phyloP scores from a whole-genome alignment of 805 yeast genomes.

The Wickerhamiella kazuoi region DNA sequence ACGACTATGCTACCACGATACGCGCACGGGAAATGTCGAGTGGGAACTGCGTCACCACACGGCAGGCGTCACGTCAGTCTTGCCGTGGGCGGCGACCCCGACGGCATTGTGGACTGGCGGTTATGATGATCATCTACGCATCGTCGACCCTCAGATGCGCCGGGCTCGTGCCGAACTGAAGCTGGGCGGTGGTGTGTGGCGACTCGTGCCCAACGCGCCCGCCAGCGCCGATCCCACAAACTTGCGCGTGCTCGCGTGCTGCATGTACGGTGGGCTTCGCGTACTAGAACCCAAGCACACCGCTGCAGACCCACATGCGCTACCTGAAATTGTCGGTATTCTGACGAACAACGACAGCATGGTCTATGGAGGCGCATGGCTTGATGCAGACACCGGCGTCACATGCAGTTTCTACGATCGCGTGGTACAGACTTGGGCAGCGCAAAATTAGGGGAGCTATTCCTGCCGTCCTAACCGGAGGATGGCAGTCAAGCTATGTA shows the following conservation, averaged over 20 bases:
- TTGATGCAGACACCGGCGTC: conserved; percentile 31
- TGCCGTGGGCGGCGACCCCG: conserved; percentile 26
- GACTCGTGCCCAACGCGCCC: conserved; percentile 47
- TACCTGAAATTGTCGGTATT: conserved; percentile 6
- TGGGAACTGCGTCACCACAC: conserved; percentile 42
- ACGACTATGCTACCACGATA: conserved; percentile 54
- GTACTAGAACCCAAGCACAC: conserved; percentile 26
- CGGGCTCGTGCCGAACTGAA: conserved; percentile 28
- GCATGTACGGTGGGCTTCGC: conserved; percentile 93
- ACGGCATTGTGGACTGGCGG: conserved; percentile 62
- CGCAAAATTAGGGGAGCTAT: no score
- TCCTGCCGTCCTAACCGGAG: no score
- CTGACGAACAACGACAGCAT: conserved; percentile 51
- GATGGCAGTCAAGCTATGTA: no score
- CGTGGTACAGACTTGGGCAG: conserved; percentile 57
- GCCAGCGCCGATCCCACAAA: conserved; percentile 20
- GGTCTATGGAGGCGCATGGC: conserved; percentile 95
- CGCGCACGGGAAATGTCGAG: conserved; percentile 22
- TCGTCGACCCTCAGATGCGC: conserved; percentile 47
- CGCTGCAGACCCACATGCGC: conserved; percentile 1
- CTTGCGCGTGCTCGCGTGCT: conserved; percentile 44
- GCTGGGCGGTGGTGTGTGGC: conserved; percentile 93
- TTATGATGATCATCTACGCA: conserved; percentile 64
- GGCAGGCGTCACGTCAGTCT: conserved; percentile 81
- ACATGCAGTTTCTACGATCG: conserved; percentile 90